Conservation (phyloP, 1,139 yeast species). For the Wickerhamiella infanticola region DNA sequence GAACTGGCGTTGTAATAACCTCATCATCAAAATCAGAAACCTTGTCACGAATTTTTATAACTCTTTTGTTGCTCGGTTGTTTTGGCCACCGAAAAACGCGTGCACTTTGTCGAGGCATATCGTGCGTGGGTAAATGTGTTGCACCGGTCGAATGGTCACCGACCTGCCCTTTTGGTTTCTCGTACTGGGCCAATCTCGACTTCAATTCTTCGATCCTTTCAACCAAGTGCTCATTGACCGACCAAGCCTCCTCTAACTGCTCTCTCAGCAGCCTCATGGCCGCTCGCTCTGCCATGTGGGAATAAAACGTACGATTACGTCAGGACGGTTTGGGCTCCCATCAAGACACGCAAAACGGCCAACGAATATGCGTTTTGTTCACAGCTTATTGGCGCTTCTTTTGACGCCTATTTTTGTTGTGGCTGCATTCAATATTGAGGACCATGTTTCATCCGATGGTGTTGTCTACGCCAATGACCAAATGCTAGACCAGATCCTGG, state of each 20-base stretch:
- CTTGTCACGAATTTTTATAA: too few relatives aligned
- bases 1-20: too few relatives aligned
- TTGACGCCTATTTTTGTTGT: not conserved
- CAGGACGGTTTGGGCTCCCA: not conserved
- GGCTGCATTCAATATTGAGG: constrained; percentile 3
- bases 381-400: not conserved
- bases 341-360: not conserved
- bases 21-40: too few relatives aligned
- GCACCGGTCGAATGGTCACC: too few relatives aligned
- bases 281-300: not conserved
- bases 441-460: constrained; percentile 17
- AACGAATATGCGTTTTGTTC: not conserved
- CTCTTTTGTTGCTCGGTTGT: too few relatives aligned
- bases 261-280: not conserved
- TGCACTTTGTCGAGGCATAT: not conserved
- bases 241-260: not conserved
- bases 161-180: not conserved
- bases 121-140: too few relatives aligned
- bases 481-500: constrained; percentile 42
- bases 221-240: not conserved
- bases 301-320: not conserved
- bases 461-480: constrained; percentile 41
- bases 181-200: not conserved
- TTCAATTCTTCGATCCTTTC: not conserved
- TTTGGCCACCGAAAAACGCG: not conserved